Evolutionary conservation across 768 basidiomycete species (phyloP).

Genomic region (Hydnomerulius pinastri): DNA sequence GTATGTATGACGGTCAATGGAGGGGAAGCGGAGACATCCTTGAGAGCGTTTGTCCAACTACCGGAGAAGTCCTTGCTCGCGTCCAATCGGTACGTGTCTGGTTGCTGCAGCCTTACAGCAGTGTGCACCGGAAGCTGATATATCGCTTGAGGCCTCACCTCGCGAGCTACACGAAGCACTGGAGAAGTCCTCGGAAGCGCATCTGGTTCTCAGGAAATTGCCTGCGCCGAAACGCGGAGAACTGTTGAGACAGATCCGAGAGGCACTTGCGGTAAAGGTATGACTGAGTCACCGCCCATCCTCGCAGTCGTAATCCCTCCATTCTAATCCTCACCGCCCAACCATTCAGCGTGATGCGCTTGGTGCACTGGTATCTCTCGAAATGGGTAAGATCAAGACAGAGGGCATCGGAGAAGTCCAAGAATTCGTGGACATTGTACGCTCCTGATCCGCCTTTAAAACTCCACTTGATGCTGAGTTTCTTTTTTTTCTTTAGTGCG

Average conservation of each 20-base stretch:
- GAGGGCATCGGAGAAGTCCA: constrained; percentile 95
- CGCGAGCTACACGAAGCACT: constrained; percentile 72
- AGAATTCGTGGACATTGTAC: constrained; percentile 91
- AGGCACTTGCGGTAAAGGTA: constrained; percentile 79
- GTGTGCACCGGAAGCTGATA: constrained; percentile 14
- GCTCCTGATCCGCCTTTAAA: constrained; percentile 30
- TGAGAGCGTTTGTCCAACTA: constrained; percentile 78
- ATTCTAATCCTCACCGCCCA: constrained; percentile 9
- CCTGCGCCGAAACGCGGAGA: constrained; percentile 91
- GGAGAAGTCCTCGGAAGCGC: constrained; percentile 73
- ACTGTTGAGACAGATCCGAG: constrained; percentile 83
- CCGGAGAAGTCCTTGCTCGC: constrained; percentile 80
- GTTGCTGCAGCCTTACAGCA: background rate
- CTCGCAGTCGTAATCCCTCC: background rate
- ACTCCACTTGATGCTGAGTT: constrained; percentile 7
- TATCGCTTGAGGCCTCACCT: constrained; percentile 55
- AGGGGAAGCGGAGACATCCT: constrained; percentile 70
- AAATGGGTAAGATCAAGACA: constrained; percentile 90
- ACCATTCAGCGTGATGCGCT: constrained; percentile 65
- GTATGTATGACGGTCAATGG: constrained; percentile 87
- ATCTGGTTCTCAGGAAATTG: constrained; percentile 65
- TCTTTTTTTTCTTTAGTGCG: constrained; percentile 58
- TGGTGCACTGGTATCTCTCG: constrained; percentile 81
- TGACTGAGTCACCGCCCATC: constrained; percentile 2
- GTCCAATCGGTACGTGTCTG: constrained; percentile 62